Base-by-base conservation (phyloP, 78 protist species). In the Planoprotostelium fungivorum region DNA sequence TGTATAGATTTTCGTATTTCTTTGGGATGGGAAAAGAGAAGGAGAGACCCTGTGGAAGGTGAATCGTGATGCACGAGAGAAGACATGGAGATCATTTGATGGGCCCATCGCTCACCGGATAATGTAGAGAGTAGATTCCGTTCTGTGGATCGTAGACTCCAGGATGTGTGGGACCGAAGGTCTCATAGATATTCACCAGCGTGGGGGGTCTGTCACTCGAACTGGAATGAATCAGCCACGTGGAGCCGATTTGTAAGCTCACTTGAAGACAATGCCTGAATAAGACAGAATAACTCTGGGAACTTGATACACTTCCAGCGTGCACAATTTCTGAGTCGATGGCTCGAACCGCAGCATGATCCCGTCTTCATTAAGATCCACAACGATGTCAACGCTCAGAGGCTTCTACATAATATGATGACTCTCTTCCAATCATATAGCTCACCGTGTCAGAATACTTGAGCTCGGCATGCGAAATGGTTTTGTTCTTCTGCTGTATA, bases 111-210 rank as follows among this genome's bases (percentile, higher is more conserved):
- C 95, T 37, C 89, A 87, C 95, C 38, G 95, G 95, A 73, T 93
- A 93, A 86, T 93, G 90, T 25, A 93, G 89, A 63, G 91, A 90
- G 87, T 93, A 93, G 85, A 87, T 85, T n/a, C 91, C 88, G 85
- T 85, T 89, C 1, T 90, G 37, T 0, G 38, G 83, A 51, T 89
- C 88, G 36, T 88, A 93, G 63, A 89, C 95, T 73, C 95, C 95
- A 37, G 95, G 93, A 73, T 93, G 90, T 28, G 95, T 85, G 35
- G 93, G 95, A 28, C 95, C 95, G 87, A 93, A 90, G 88, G 87
- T 90, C 37, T 88, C 86, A 87, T 93, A 93, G 1, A 93, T 88
- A 38, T 93, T 89, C 0, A 93, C 95, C 63, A 93, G 90, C 34
- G 93, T 87, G 39, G 88, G 88, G 16, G 73, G 73, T 51, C 73